Evolutionary conservation across 2,329 filamentous ascomycete genomes (phyloP).

Genomic region (Thermomyces lanuginosus): DNA sequence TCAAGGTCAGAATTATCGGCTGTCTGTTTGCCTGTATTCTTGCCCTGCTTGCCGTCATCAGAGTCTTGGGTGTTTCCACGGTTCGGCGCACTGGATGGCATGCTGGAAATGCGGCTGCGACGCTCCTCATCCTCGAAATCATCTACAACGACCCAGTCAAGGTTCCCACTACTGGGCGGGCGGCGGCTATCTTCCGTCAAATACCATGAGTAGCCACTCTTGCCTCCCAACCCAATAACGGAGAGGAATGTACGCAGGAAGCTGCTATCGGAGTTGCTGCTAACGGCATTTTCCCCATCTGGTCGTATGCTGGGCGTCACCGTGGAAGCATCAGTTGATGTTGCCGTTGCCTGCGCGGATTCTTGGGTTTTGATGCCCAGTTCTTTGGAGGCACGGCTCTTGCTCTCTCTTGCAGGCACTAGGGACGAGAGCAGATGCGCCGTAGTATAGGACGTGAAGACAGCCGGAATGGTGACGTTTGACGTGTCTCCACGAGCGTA

Average conservation of each 20-base stretch:
- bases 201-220: slow-evolving; percentile 10
- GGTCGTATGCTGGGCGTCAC: neutral
- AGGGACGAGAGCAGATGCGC: slow-evolving; percentile 83
- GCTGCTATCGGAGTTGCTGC: slow-evolving; percentile 12
- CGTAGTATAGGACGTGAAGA: slow-evolving; percentile 90
- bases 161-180: slow-evolving; percentile 54
- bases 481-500: slow-evolving; percentile 94
- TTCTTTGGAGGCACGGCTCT: slow-evolving; percentile 9
- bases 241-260: slow-evolving; percentile 31
- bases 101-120: no score
- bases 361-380: slow-evolving; percentile 11
- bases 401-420: slow-evolving; percentile 28
- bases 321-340: slow-evolving; percentile 2
- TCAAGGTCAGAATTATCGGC: slow-evolving; percentile 47
- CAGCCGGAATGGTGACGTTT: slow-evolving; percentile 80
- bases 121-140: slow-evolving; percentile 43
- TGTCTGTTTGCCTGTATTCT: slow-evolving; percentile 11
- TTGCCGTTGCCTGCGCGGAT: slow-evolving; percentile 6
- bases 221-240: slow-evolving; percentile 25
- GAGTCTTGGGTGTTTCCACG: slow-evolving; percentile 16
- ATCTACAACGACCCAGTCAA: slow-evolving; percentile 56
- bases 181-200: slow-evolving; percentile 39
- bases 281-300: slow-evolving; percentile 3
- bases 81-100: slow-evolving; percentile 8
- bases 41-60: slow-evolving; percentile 9